Conservation (phyloP, 257 asterid genomes). For the Solanum habrochaites region DNA sequence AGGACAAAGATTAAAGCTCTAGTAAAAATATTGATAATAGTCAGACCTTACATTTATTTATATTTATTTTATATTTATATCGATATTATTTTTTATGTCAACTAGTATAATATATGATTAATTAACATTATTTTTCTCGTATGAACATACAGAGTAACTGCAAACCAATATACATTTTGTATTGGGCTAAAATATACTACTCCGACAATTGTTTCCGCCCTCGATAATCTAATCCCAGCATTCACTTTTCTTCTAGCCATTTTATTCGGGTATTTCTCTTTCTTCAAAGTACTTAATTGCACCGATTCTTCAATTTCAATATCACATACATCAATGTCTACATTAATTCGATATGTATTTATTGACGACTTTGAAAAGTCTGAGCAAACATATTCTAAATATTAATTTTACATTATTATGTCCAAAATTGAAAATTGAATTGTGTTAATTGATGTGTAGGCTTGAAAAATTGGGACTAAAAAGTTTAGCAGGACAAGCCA, state of each 20-base stretch:
- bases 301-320: too few relatives aligned
- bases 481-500: slow-evolving; percentile 58
- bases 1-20: neutral
- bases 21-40: neutral
- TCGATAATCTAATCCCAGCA: slow-evolving; percentile 64
- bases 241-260: slow-evolving; percentile 67
- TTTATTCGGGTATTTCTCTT: slow-evolving; percentile 41
- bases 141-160: slow-evolving; percentile 35
- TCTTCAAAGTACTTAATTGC: neutral
- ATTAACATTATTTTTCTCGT: neutral
- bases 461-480: slow-evolving; percentile 41
- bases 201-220: slow-evolving; percentile 78
- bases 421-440: neutral
- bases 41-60: neutral
- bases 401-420: neutral
- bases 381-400: neutral
- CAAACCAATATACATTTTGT: slow-evolving; percentile 68
- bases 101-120: neutral
- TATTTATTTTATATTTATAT: too few relatives aligned
- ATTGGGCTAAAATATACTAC: slow-evolving; percentile 73
- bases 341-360: accelerated
- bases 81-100: too few relatives aligned
- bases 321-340: too few relatives aligned
- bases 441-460: slow-evolving; percentile 9
- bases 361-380: neutral